Base-by-base conservation (phyloP, 306 rosid species). In the Prosopis cineraria region DNA sequence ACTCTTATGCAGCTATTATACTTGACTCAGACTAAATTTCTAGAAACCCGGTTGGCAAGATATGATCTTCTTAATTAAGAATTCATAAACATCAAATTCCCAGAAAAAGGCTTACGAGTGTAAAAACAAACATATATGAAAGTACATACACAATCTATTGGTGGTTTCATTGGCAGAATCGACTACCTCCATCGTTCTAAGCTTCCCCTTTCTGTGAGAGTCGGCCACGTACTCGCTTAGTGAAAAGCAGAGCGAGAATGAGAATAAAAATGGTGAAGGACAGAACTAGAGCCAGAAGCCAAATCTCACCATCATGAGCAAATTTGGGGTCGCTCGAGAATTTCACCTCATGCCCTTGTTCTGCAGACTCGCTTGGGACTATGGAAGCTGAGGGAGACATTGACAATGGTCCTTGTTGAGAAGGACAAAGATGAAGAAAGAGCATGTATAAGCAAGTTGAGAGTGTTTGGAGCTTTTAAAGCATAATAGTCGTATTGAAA, bases 251-350 rank as follows among this genome's bases (percentile, higher is more conserved):
- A 39, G 75, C 43, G 50, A 82, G 40, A 60, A 77, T 9, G 39
- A 71, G 20, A 39, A 85, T 34, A 52, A 84, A 74, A 72, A 74
- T 4, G 25, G 65, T 14, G 13, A 87, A 87, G n/a, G 78, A 29
- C 20, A 85, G 67, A 33, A 87, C 69, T 16, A 85, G 10, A 60
- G 75, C 80, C 22, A 87, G 78, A 77, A 82, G n/a, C 88, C 80
- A 36, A 67, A 85, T 82, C 79, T 80, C 79, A 55, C 91, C 91
- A 31, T 85, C 80, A 22, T 69, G 76, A 27, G 70, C 85, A 45
- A 80, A 85, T 37, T 80, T 48, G 4, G 85, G 84, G 84, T 87
- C 80, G 13, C 63, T 50, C 17, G 79, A 48, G 75, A 82, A 71
- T 36, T 16, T 58, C 39, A 55, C 39, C 16, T 52, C 67, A n/a